A percentile compares a stretch with the other conserved stretches of the same genome.
phyloP scores from a whole-genome alignment of 1,284 basidiomycete species.

The Pulchroboletus neoregius region DNA sequence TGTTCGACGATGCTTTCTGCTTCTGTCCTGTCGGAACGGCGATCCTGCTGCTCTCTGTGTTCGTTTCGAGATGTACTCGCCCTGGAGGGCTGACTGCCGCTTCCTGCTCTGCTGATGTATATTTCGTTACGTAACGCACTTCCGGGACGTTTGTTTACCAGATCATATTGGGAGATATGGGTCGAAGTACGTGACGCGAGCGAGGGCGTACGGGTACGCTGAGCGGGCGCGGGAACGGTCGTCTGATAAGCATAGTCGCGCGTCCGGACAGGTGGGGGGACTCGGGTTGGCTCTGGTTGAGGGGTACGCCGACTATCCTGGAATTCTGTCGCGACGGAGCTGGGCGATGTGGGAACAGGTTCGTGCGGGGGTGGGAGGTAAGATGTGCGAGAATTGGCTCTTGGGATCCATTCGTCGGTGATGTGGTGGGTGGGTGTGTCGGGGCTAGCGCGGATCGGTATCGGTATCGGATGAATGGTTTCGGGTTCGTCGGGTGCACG shows the following conservation, averaged over 20 bases:
- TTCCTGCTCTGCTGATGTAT: slow-evolving; percentile 19
- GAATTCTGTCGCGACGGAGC: slow-evolving; percentile 15
- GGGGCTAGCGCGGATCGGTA: slow-evolving; percentile 31
- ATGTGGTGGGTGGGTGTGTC: slow-evolving; percentile 12
- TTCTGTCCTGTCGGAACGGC: slow-evolving; percentile 22
- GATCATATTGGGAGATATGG: slow-evolving; percentile 32
- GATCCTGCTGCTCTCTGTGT: slow-evolving; percentile 13
- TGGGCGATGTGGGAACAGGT: slow-evolving; percentile 26
- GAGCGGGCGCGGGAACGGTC: slow-evolving; percentile 11
- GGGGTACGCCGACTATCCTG: slow-evolving; percentile 9
- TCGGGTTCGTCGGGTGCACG: slow-evolving; percentile 23
- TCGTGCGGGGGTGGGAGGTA: slow-evolving; percentile 41
- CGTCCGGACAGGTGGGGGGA: slow-evolving; percentile 26
- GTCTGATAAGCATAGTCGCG: slow-evolving; percentile 33
- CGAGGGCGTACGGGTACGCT: slow-evolving; percentile 20
- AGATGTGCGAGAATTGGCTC: slow-evolving; percentile 29
- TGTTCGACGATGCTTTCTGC: slow-evolving; percentile 29
- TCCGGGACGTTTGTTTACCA: slow-evolving; percentile 27
- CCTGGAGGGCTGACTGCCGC: slow-evolving; percentile 25
- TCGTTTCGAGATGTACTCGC: slow-evolving; percentile 19
- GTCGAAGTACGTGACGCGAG: slow-evolving; percentile 27
- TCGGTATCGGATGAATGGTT: slow-evolving; percentile 37
- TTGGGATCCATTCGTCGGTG: slow-evolving; percentile 42
- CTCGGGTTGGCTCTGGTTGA: slow-evolving; percentile 13
- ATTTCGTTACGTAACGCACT: slow-evolving; percentile 30